Evolutionary conservation across 1,284 basidiomycete species (phyloP), one percentile per base, ranked within the genome.

Genomic region (Pholiota adiposa): DNA sequence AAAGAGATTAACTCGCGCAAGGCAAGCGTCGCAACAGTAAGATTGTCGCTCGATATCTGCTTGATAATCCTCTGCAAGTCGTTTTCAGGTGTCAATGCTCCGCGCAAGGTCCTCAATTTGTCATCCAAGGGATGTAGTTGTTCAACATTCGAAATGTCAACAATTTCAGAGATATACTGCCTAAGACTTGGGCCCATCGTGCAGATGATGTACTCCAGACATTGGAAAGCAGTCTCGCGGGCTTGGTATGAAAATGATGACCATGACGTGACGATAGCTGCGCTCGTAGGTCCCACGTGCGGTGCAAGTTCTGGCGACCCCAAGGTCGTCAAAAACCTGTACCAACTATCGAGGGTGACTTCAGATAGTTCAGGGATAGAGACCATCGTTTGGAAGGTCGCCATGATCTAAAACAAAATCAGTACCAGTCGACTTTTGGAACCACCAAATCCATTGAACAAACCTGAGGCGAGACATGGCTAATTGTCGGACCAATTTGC

Each of bases 341-440:
- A 75, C 96, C 96, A 98, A 51, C 89, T 93, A 40, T 86, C 78
- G 2, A 99, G 80, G 0, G 94, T 93, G 3, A 89, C 87, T 59
- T 91, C 84, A 0, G 92, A 84, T 4, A 99, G 80, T 57, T 90
- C 89, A 0, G 84, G 83, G 8, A 90, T 80, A 43, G 81, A 77
- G 6, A 98, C 81, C 72, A 91, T 93, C 18, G 92, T 94, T 75
- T 98, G 97, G 43, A 99, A 83, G n/a, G 92, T 95, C 0, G 97
- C 95, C 90, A 99, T 95, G 67, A 99, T 90, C 94, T 97, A 36
- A 14, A 19, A 2, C n/a, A 49, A 19, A 6, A 53, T n/a, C 23
- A 52, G n/a, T 41, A 33, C 7, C n/a, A n/a, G n/a, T 49, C 1
- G 46, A 19, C 6, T 8, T 23, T 27, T 25, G 34, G 36, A 41